These are phyloP conservation scores for Porpolomopsis calyptriformis DNA, from an alignment of 768 basidiomycete genomes.

Conservation along the genomic window DNA sequence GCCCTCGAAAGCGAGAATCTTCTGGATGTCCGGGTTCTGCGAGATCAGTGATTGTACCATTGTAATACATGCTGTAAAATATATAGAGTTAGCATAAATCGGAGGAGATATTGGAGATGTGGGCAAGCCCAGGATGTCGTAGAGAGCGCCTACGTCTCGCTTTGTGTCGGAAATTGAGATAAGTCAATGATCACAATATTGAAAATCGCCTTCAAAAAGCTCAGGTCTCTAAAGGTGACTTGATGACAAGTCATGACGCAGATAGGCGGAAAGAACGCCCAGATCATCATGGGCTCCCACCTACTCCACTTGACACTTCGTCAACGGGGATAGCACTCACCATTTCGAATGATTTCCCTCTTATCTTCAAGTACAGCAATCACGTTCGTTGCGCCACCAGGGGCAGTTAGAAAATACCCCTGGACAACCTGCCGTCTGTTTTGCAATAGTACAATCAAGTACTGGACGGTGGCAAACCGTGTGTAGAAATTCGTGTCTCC, in stretches of 20 bases:
- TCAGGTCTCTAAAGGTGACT: too few species aligned
- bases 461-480: constrained; percentile 75
- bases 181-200: too few species aligned
- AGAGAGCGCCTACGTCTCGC: background rate
- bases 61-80: constrained; percentile 59
- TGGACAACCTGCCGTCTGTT: constrained; percentile 79
- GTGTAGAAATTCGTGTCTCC: constrained; percentile 73
- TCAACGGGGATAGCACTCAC: constrained; percentile 31
- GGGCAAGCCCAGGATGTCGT: too few species aligned
- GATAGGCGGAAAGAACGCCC: too few species aligned
- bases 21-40: constrained; percentile 90
- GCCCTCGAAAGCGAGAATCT: constrained; percentile 92
- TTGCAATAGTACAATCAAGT: constrained; percentile 67
- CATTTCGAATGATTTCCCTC: constrained; percentile 81
- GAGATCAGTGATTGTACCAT: constrained; percentile 73
- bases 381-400: constrained; percentile 64
- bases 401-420: constrained; percentile 80
- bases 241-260: too few species aligned
- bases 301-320: background rate
- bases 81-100: constrained; percentile 1
- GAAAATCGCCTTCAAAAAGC: too few species aligned
- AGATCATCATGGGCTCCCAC: too few species aligned
- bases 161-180: too few species aligned
- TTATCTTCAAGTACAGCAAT: constrained; percentile 73
- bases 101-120: too few species aligned